Evolutionary conservation across 108 stramenopile species (phyloP).

Genomic region (Asterionellopsis glacialis): DNA sequence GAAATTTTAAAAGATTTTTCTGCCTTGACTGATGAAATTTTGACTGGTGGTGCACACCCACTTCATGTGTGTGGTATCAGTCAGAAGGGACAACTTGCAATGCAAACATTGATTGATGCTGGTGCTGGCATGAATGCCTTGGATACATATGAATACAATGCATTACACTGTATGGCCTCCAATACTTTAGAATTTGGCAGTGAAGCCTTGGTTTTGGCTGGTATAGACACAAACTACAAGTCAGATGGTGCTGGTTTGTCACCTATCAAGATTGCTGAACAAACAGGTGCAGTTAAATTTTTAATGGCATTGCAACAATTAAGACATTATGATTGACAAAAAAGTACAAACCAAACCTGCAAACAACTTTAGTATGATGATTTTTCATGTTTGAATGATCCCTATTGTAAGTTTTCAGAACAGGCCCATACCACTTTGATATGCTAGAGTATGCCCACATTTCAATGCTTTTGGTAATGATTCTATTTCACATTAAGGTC

Average conservation of each 20-base stretch:
- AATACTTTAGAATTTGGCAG: slow-evolving; percentile 77
- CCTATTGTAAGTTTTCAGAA: no score
- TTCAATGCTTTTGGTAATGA: no score
- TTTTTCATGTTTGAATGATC: no score
- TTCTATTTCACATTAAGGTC: no score
- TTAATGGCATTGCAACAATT: slow-evolving; percentile 56
- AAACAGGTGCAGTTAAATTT: slow-evolving; percentile 56
- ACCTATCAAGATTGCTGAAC: slow-evolving; percentile 50
- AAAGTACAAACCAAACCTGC: no score
- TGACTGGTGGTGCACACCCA: slow-evolving; percentile 79
- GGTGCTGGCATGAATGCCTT: slow-evolving; percentile 63
- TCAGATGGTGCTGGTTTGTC: slow-evolving; percentile 43
- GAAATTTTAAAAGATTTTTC: slow-evolving; percentile 56
- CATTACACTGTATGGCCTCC: slow-evolving; percentile 83
- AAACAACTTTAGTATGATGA: no score
- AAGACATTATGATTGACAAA: slow-evolving; percentile 47
- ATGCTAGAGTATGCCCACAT: no score
- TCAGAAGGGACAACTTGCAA: slow-evolving; percentile 39
- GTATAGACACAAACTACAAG: slow-evolving; percentile 46
- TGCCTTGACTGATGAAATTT: slow-evolving; percentile 58
- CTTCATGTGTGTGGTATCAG: slow-evolving; percentile 84
- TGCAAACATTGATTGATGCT: slow-evolving; percentile 40
- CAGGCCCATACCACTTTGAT: no score
- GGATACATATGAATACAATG: slow-evolving; percentile 80
- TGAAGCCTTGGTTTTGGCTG: slow-evolving; percentile 50